Percentiles rank a stretch among this genome's conserved stretches.
phyloP scores from a whole-genome alignment of 1,139 yeast species.

The Candida sanyaensis region DNA sequence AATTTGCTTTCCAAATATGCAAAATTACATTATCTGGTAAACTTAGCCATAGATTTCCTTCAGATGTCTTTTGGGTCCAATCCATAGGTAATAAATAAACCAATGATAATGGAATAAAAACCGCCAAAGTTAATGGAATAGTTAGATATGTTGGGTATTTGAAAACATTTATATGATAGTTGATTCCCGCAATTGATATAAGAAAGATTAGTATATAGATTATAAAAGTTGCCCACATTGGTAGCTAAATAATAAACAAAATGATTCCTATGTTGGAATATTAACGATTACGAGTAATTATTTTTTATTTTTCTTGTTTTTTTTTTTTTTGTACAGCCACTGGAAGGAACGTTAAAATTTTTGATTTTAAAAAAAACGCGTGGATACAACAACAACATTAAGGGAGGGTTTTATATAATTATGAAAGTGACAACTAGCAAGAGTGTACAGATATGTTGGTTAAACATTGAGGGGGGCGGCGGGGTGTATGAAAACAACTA shows the following conservation, averaged over 20 bases:
- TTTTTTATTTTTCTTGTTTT: no score
- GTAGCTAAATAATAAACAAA: background rate
- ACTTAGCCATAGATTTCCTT: conserved; percentile 23
- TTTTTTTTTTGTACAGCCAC: no score
- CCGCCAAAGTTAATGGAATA: conserved; percentile 39
- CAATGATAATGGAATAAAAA: conserved; percentile 46
- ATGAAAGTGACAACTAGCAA: no score
- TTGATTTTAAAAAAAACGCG: no score
- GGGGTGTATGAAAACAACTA: no score
- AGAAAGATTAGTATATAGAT: conserved; percentile 31
- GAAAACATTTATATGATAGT: conserved; percentile 37
- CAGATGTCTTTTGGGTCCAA: conserved; percentile 33
- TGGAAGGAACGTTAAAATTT: no score
- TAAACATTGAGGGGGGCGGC: no score
- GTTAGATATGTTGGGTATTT: conserved; percentile 35
- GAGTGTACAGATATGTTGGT: no score
- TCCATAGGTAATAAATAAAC: conserved; percentile 43
- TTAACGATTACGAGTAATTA: no score
- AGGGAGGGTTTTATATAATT: no score
- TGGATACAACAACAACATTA: no score
- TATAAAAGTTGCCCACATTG: conserved; percentile 33
- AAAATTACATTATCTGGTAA: conserved; percentile 49
- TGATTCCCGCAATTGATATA: conserved; percentile 37
- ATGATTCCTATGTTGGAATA: no score
- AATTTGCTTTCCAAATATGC: conserved; percentile 68